Evolutionary conservation across 371 early-diverging fungal species (phyloP), one percentile per base, ranked within the genome.

Genomic region (Apophysomyces ossiformis): DNA sequence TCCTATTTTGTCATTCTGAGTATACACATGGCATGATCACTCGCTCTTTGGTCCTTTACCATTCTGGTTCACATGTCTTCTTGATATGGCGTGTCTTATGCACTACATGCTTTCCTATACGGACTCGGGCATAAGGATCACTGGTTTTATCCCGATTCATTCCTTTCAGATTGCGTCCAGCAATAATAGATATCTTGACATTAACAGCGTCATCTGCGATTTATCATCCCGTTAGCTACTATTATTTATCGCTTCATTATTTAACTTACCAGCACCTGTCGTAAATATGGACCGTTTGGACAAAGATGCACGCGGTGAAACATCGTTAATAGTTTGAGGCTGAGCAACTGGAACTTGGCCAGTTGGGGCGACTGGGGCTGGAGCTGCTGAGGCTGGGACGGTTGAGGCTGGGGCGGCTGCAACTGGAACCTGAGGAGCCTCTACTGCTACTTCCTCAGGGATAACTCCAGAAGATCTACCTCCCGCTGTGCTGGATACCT

Each of bases 1-100:
- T 32, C 83, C 84, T 71, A 32, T 16, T 18, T 13, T 15, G 16
- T 9, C 43, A 47, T 8, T 32, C 13, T 35, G 37, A 44, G 32
- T 26, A 37, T 37, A 12, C 16, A 38, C 59, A 4, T 26, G 32
- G 2, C 32, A 26, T 3, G 3, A 26, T 26, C 11, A 62, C 18
- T 35, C 37, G 35, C 41, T 18, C 32, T 12, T 1, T 18, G 41
- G 9, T 15, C 11, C 6, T 50, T 63, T 68, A 73, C 74, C 93
- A 95, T 59, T 71, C 67, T 1, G 92, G 93, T 11, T 83, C 72
- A 7, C 83, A 64, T 5, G 84, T 89, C 69, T 90, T 89, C 77
- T 90, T 88, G 58, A 87, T 79, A 38, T 87, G 85, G 57, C 84
- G 84, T 32, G 95, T 93, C 72, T 91, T 92, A 73, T 82, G 74